Conservation (phyloP, 2,329 filamentous ascomycete genomes). For the Raffaelea arxii region DNA sequence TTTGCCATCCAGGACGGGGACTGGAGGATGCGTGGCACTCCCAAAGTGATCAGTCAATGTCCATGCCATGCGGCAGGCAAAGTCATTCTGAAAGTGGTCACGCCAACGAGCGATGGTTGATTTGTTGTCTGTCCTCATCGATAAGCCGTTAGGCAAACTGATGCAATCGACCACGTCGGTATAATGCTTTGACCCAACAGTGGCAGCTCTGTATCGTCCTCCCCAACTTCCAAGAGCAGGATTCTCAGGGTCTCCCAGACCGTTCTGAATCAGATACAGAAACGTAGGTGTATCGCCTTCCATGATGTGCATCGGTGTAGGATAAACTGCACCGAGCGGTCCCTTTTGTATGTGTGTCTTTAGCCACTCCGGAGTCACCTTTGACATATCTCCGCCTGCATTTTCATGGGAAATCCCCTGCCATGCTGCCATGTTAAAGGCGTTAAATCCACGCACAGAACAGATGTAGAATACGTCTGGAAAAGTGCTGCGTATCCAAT, state of each 20-base stretch:
- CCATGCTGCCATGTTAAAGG: slow-evolving; percentile 45
- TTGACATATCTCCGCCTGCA: slow-evolving; percentile 33
- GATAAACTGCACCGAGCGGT: slow-evolving; percentile 32
- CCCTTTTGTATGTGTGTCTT: slow-evolving; percentile 42
- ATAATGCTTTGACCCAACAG: slow-evolving; percentile 21
- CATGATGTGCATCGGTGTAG: slow-evolving; percentile 36
- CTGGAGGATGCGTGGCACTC: slow-evolving; percentile 35
- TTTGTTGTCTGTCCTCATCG: slow-evolving; percentile 15
- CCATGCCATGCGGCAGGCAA: slow-evolving; percentile 32
- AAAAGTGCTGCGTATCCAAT: slow-evolving; percentile 44
- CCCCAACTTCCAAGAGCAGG: slow-evolving; percentile 40
- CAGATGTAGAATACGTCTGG: slow-evolving; percentile 46
- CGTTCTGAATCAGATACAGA: slow-evolving; percentile 38
- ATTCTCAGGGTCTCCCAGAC: slow-evolving; percentile 32
- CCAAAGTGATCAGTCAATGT: slow-evolving; percentile 16
- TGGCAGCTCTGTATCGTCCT: slow-evolving; percentile 21
- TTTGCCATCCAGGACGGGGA: slow-evolving; percentile 27
- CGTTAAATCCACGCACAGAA: slow-evolving; percentile 45
- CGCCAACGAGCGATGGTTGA: slow-evolving; percentile 32
- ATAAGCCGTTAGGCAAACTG: slow-evolving; percentile 12
- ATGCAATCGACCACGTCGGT: slow-evolving; percentile 18
- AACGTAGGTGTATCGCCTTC: slow-evolving; percentile 43
- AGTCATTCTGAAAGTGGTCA: slow-evolving; percentile 29
- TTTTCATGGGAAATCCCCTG: slow-evolving; percentile 37
- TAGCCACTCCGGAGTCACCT: slow-evolving; percentile 40